These are phyloP conservation scores for Lotus japonicus DNA, from an alignment of 306 rosid species.

Conservation along the genomic window DNA sequence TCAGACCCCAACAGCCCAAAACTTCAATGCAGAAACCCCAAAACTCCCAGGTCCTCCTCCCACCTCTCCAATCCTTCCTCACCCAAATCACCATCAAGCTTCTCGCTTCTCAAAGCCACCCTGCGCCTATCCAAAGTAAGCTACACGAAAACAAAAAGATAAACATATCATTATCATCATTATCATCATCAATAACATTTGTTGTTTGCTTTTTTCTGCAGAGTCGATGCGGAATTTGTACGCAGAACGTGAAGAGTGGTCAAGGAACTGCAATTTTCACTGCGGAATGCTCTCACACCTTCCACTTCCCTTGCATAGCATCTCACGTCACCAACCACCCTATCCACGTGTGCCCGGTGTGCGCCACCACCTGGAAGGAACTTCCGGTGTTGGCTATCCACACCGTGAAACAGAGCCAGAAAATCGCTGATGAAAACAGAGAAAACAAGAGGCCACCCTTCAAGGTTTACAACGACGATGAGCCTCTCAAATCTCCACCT, in stretches of 20 bases:
- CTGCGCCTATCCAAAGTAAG: conserved; percentile 64
- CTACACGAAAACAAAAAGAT: not conserved
- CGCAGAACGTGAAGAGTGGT: conserved; percentile 70
- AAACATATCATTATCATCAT: not conserved
- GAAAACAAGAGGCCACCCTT: conserved; percentile 32
- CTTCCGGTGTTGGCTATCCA: conserved; percentile 54
- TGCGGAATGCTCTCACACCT: conserved; percentile 89
- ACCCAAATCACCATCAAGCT: conserved; percentile 77
- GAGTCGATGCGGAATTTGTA: conserved; percentile 91
- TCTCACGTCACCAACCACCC: conserved; percentile 56
- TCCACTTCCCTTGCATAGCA: conserved; percentile 84
- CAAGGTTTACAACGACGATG: conserved; percentile 81
- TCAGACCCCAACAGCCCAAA: conserved; percentile 73
- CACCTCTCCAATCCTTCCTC: conserved; percentile 63
- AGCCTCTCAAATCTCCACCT: conserved; percentile 68
- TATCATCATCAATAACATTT: not conserved
- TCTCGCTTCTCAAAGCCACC: conserved; percentile 71
- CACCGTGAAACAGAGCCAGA: conserved; percentile 13
- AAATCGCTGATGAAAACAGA: not conserved
- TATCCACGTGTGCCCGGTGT: conserved; percentile 61
- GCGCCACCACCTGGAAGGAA: conserved; percentile 75
- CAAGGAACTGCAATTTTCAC: conserved; percentile 96
- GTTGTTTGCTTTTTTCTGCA: conserved; percentile 18
- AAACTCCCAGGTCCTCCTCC: conserved; percentile 38
- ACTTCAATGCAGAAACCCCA: conserved; percentile 48